phyloP scores from a whole-genome alignment of 2,329 filamentous ascomycete genomes.

The Harringtonia aguacate region DNA sequence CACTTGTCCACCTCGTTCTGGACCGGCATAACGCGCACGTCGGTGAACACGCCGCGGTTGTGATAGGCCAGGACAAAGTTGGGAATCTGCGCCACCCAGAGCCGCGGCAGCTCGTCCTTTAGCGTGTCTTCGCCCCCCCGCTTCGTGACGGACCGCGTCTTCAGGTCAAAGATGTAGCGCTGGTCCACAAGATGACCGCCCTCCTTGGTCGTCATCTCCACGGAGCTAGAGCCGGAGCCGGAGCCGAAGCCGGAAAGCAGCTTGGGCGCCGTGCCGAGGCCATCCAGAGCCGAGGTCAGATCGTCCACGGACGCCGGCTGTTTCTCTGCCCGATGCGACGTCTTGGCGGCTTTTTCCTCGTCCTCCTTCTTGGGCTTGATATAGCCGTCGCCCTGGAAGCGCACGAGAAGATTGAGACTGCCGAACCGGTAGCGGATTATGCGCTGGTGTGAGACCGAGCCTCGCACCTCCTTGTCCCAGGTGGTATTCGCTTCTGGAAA shows the following conservation, averaged over 20 bases:
- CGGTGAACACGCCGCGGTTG: slow-evolving; percentile 21
- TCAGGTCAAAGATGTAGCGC: slow-evolving; percentile 28
- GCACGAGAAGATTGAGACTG: slow-evolving; percentile 37
- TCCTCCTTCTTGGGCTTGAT: slow-evolving; percentile 6
- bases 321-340: no score
- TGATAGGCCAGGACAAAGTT: slow-evolving; percentile 32
- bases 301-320: neutral
- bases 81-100: slow-evolving; percentile 29
- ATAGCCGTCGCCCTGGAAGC: slow-evolving; percentile 51
- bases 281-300: neutral
- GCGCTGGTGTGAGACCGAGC: slow-evolving; percentile 51
- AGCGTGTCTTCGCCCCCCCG: slow-evolving; percentile 17
- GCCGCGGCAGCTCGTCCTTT: slow-evolving; percentile 25
- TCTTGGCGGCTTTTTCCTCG: neutral
- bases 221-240: neutral
- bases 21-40: slow-evolving; percentile 23
- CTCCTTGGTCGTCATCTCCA: slow-evolving; percentile 5
- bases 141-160: slow-evolving; percentile 25
- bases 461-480: slow-evolving; percentile 43
- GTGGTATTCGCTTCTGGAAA: slow-evolving; percentile 58
- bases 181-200: slow-evolving; percentile 21
- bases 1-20: slow-evolving; percentile 20
- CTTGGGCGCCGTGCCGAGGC: neutral
- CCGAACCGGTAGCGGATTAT: slow-evolving; percentile 48
- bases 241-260: neutral